phyloP scores from a whole-genome alignment of 2,329 filamentous ascomycete species.

The Bipolaris zeicola region DNA sequence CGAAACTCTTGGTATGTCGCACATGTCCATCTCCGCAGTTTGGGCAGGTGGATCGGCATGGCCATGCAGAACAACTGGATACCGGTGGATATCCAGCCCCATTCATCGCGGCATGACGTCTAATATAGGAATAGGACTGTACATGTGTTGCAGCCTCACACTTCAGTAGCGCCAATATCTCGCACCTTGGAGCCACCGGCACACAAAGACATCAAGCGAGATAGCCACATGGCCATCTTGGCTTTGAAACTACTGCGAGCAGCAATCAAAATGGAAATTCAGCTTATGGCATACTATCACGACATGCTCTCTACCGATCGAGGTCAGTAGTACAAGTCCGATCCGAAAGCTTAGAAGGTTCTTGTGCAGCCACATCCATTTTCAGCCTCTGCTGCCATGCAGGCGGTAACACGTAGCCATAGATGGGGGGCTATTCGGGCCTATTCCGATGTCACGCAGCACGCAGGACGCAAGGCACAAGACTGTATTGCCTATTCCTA shows the following conservation, averaged over 20 bases:
- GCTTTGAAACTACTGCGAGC: not conserved
- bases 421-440: constrained; percentile 9
- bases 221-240: not conserved
- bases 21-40: constrained; percentile 5
- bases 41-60: constrained; percentile 1
- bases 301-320: constrained; percentile 22
- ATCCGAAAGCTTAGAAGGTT: constrained; percentile 17
- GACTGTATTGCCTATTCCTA: constrained; percentile 1
- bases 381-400: constrained; percentile 15
- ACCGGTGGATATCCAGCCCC: constrained; percentile 8
- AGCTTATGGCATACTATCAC: constrained; percentile 15
- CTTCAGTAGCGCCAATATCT: constrained; percentile 4
- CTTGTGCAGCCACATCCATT: constrained; percentile 2
- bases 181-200: constrained; percentile 4
- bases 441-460: constrained; percentile 16
- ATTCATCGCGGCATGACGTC: constrained; percentile 8
- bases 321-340: constrained; percentile 23
- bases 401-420: constrained; percentile 8
- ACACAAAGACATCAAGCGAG: constrained; percentile 4
- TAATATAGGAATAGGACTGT: constrained; percentile 14
- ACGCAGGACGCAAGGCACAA: constrained; percentile 18
- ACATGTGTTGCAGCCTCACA: constrained; percentile 7
- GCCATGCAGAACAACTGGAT: constrained; percentile 1
- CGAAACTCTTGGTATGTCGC: not conserved
- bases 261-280: constrained; percentile 1